phyloP scores from a whole-genome alignment of 345 rosid genomes.

The Lepidium didymum region DNA sequence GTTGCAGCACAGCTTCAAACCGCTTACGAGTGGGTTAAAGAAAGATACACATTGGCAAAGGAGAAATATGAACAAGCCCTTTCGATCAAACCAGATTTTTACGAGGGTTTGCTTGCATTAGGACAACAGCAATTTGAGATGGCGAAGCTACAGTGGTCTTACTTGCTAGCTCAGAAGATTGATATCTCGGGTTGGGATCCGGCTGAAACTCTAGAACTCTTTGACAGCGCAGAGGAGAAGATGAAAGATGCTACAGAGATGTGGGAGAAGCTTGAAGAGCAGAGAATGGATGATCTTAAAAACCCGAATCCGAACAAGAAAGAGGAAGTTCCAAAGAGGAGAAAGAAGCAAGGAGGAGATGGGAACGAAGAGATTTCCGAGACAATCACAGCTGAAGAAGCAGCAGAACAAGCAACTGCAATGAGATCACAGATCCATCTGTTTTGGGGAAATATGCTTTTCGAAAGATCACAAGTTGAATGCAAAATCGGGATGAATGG shows the following conservation, averaged over 20 bases:
- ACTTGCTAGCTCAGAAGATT: slow-evolving; percentile 63
- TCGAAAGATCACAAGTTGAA: slow-evolving; percentile 97
- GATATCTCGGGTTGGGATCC: slow-evolving; percentile 80
- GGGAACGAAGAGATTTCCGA: slow-evolving; percentile 27
- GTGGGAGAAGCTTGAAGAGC: slow-evolving; percentile 98
- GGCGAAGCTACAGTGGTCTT: slow-evolving; percentile 99
- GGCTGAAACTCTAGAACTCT: slow-evolving; percentile 60
- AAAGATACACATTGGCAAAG: slow-evolving; percentile 74
- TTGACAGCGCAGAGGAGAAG: slow-evolving; percentile 79
- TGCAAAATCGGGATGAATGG: slow-evolving; percentile 67
- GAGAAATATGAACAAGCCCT: slow-evolving; percentile 80
- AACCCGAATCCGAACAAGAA: slow-evolving; percentile 66
- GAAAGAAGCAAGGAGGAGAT: slow-evolving; percentile 63
- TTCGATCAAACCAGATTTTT: slow-evolving; percentile 78
- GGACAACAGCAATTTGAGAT: slow-evolving; percentile 97
- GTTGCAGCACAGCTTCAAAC: slow-evolving; percentile 65
- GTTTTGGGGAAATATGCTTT: slow-evolving; percentile 97
- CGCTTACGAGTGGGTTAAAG: slow-evolving; percentile 92
- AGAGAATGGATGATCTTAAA: slow-evolving; percentile 57
- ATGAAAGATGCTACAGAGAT: slow-evolving; percentile 88
- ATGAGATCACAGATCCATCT: slow-evolving; percentile 99
- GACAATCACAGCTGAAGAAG: slow-evolving; percentile 69
- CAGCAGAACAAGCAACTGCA: slow-evolving; percentile 90
- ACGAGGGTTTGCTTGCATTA: slow-evolving; percentile 87
- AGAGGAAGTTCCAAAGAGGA: slow-evolving; percentile 65